Conservation (phyloP, 2,329 filamentous ascomycete genomes). For the Cladophialophora chaetospira region DNA sequence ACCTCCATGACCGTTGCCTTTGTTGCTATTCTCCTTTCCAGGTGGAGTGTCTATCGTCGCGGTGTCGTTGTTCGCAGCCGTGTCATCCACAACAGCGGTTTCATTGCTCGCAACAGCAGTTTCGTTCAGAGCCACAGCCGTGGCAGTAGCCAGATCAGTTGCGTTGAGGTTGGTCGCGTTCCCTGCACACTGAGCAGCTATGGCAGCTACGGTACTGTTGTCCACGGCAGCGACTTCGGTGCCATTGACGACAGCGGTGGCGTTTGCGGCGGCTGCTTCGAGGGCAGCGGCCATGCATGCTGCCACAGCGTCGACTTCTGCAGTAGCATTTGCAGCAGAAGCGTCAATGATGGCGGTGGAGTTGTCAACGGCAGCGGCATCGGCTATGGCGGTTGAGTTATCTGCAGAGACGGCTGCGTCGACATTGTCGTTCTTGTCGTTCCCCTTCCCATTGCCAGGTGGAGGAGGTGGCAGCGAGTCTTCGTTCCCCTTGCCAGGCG, state of each 20-base stretch:
- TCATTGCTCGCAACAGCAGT: neutral
- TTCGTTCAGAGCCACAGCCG: constrained; percentile 4
- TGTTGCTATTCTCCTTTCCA: neutral
- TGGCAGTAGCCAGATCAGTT: constrained; percentile 8
- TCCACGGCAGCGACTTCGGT: constrained; percentile 7
- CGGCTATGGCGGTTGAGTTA: neutral
- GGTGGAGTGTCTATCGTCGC: neutral
- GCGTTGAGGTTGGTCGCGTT: too few relatives aligned
- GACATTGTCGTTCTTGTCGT: neutral
- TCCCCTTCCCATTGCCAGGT: neutral
- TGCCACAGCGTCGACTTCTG: neutral
- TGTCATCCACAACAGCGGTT: neutral
- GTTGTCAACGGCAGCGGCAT: neutral
- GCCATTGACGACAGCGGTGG: constrained; percentile 10
- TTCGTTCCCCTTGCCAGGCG: neutral
- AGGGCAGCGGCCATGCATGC: constrained; percentile 11
- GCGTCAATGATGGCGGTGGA: neutral
- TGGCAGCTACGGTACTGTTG: constrained; percentile 13
- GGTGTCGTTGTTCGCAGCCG: neutral
- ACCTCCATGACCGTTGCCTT: neutral
- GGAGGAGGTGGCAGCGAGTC: too few relatives aligned
- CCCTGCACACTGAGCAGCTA: constrained; percentile 7
- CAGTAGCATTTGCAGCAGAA: neutral
- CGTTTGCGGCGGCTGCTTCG: constrained; percentile 12
- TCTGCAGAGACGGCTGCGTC: neutral